Percentiles rank a stretch among this genome's conserved stretches.
phyloP scores from a whole-genome alignment of 805 yeast species.

The Candida boidinii region DNA sequence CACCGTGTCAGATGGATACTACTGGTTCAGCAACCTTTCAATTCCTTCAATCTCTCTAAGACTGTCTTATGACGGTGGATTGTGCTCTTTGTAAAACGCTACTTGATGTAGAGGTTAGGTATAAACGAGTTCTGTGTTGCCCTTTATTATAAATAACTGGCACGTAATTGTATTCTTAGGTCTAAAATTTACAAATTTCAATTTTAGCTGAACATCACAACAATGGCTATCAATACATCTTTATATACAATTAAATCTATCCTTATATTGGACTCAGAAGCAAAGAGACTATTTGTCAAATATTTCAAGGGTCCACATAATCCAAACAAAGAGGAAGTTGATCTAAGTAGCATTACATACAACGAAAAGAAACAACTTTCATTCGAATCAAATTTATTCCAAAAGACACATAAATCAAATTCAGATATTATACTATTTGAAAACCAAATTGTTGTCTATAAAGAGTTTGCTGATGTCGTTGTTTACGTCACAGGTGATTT shows the following conservation, averaged over 20 bases:
- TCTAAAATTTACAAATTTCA: too few species aligned
- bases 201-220: background rate
- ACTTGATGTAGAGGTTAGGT: background rate
- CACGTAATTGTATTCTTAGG: background rate
- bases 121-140: too few species aligned
- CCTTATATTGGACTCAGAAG: constrained; percentile 72
- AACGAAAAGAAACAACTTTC: constrained; percentile 52
- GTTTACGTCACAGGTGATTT: constrained; percentile 64
- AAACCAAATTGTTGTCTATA: constrained; percentile 75
- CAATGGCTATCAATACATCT: constrained; percentile 31
- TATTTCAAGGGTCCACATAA: constrained; percentile 67
- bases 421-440: constrained; percentile 78
- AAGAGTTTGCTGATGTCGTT: constrained; percentile 70
- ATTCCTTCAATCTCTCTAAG: too few species aligned
- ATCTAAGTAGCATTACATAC: constrained; percentile 10
- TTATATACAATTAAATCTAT: constrained; percentile 79
- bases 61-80: too few species aligned
- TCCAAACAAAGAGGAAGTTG: constrained; percentile 22
- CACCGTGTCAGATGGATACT: too few species aligned
- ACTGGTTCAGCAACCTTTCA: too few species aligned
- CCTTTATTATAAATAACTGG: background rate
- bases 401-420: constrained; percentile 72
- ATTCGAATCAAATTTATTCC: constrained; percentile 66
- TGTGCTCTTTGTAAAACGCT: background rate
- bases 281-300: constrained; percentile 74